phyloP scores from a whole-genome alignment of 768 basidiomycete genomes.

The Agaricus blazei region DNA sequence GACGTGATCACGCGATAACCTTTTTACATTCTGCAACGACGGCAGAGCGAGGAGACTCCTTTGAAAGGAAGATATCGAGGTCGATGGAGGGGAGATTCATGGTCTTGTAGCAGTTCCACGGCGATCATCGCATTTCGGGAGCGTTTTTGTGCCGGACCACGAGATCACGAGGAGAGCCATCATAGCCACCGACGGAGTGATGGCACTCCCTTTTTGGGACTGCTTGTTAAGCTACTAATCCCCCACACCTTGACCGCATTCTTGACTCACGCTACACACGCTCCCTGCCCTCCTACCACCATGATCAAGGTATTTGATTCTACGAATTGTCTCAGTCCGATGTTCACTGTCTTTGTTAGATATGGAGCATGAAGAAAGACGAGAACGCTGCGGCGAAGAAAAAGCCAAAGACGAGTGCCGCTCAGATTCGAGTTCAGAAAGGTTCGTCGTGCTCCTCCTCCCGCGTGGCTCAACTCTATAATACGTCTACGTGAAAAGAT shows the following conservation, averaged over 20 bases:
- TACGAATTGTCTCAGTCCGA: neutral
- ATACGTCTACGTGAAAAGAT: slow-evolving; percentile 42
- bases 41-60: slow-evolving; percentile 34
- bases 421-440: slow-evolving; percentile 99
- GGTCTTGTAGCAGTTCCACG: no score
- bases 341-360: slow-evolving; percentile 41
- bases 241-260: slow-evolving; percentile 22
- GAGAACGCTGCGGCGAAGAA: slow-evolving; percentile 97
- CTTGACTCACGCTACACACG: slow-evolving; percentile 28
- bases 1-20: slow-evolving; percentile 28
- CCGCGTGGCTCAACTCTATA: neutral
- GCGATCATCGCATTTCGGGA: no score
- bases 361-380: slow-evolving; percentile 99
- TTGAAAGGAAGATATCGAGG: slow-evolving; percentile 63
- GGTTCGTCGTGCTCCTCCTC: slow-evolving; percentile 42
- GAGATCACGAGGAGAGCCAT: neutral
- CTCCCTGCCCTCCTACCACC: slow-evolving; percentile 21
- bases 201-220: slow-evolving; percentile 20
- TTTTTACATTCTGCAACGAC: slow-evolving; percentile 62
- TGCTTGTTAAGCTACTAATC: slow-evolving; percentile 13
- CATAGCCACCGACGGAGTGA: slow-evolving; percentile 18
- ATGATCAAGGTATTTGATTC: slow-evolving; percentile 41
- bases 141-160: neutral
- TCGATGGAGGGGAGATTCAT: slow-evolving; percentile 70
- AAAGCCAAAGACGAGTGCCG: slow-evolving; percentile 97